A percentile compares a stretch with the other conserved stretches of the same genome.
Evolutionary conservation across 352 stramenopile genomes (phyloP).

Genomic region (Phytophthora aleatoria): DNA sequence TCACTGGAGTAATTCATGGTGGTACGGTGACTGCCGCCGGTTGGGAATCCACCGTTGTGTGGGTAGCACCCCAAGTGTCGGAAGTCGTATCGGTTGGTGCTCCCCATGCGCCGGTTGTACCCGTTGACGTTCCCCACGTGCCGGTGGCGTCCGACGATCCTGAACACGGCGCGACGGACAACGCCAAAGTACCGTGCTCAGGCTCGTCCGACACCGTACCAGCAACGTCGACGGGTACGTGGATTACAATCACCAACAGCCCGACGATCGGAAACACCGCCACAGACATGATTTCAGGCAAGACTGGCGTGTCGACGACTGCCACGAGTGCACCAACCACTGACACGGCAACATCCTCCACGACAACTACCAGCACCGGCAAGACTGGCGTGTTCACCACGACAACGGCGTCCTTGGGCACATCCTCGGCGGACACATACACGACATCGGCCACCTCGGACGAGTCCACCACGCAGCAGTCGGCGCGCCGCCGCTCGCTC

Average conservation of each 20-base stretch:
- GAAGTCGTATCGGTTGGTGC: constrained; percentile 6
- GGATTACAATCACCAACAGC: constrained; percentile 31
- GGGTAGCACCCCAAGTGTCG: background rate
- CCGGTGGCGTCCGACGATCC: background rate
- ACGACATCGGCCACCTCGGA: constrained; percentile 9
- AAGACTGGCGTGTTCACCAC: constrained; percentile 10
- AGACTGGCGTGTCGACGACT: constrained; percentile 19
- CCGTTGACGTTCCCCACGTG: background rate
- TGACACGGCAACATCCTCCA: constrained; percentile 1
- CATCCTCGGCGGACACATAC: constrained; percentile 26
- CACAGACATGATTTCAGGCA: constrained; percentile 6
- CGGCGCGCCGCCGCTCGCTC: constrained; percentile 20
- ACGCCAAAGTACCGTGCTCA: constrained; percentile 11
- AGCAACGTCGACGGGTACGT: constrained; percentile 15
- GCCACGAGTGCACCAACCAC: constrained; percentile 3
- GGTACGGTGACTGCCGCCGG: constrained; percentile 1
- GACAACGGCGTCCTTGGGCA: constrained; percentile 8
- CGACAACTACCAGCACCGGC: constrained; percentile 6
- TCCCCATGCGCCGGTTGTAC: too few species aligned
- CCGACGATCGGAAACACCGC: constrained; percentile 17
- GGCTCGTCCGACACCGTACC: constrained; percentile 21
- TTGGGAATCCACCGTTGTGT: background rate
- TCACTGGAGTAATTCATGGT: too few species aligned
- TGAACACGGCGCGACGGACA: constrained; percentile 9
- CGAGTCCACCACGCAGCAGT: constrained; percentile 24